Base-by-base conservation (phyloP, 2,329 filamentous ascomycete genomes). In the Fusarium sp. region DNA sequence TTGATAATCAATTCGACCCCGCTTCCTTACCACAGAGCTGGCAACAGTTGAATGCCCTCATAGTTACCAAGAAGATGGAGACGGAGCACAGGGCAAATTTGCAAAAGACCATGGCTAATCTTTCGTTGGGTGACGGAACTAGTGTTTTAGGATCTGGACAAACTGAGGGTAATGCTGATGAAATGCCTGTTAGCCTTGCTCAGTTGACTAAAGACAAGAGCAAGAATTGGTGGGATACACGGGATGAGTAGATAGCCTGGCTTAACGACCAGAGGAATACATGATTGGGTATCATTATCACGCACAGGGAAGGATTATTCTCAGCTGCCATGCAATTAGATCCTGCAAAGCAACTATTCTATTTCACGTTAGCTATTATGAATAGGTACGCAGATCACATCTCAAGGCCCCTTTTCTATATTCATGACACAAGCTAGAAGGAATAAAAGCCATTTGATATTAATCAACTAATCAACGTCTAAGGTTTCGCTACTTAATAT, bases 151-250 rank as follows among this genome's bases (percentile, higher is more conserved):
- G 10, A 20, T 9, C 12, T 44, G 12, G 24, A 6, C 35, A 29
- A 16, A 3, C 22, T 5, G 16, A 1, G 6, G n/a, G 14, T 14
- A 12, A 22, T 24, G 2, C 10, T 7, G 33, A 44, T 44, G 46
- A 31, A 3, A 27, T 35, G 46, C 49, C 60, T 6, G 49, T 56
- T 7, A 56, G 60, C 16, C 24, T 63, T 22, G 49, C 49, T 27
- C 60, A 63, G 9, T 6, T 63, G 35, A 56, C 46, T 0, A 42
- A 56, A 16, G 60, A 56, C 20, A 63, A 63, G 35, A 12, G 17
- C 6, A 63, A 42, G n/a, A 63, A 56, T 35, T 63, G 60, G 60
- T 63, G 60, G 60, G 60, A 63, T 14, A 31, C 29, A 7, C 42
- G 20, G 2, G 42, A 49, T 5, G 29, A 51, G 31, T 57, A 57